These are phyloP conservation scores for Mycena latifolia DNA, from an alignment of 768 basidiomycete genomes.

Conservation along the genomic window DNA sequence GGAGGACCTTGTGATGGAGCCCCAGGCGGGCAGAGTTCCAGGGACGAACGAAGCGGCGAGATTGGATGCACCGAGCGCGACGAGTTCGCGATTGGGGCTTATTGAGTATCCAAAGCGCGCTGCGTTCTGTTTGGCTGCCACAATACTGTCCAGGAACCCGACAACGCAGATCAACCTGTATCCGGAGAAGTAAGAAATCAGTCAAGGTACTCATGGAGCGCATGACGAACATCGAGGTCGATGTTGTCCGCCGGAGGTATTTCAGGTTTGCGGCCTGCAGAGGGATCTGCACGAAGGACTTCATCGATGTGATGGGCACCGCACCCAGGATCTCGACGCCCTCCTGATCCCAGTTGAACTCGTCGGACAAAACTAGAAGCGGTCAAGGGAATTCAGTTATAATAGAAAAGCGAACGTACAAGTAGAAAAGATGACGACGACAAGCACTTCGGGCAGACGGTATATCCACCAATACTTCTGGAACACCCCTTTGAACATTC, in stretches of 20 bases:
- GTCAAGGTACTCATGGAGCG: background rate
- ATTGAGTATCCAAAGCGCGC: conserved; percentile 89
- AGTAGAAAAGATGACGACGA: conserved; percentile 88
- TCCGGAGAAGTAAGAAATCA: background rate
- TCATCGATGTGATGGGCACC: conserved; percentile 72
- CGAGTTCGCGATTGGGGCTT: conserved; percentile 94
- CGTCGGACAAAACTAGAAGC: conserved; percentile 72
- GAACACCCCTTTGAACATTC: conserved; percentile 69
- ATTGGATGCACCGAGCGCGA: conserved; percentile 91
- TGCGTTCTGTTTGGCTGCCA: conserved; percentile 94
- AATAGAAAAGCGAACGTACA: conserved; percentile 57
- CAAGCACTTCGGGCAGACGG: conserved; percentile 89
- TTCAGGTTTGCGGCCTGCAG: conserved; percentile 67
- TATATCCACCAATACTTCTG: conserved; percentile 78
- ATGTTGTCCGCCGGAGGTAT: conserved; percentile 84
- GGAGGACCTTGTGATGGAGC: conserved; percentile 88
- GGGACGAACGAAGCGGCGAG: conserved; percentile 84
- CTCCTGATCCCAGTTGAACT: conserved; percentile 78
- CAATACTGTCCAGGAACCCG: conserved; percentile 95
- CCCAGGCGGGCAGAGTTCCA: conserved; percentile 92
- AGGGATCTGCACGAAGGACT: conserved; percentile 81
- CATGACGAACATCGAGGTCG: conserved; percentile 70
- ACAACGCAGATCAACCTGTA: conserved; percentile 80
- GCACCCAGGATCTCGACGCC: conserved; percentile 90
- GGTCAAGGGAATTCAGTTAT: conserved; percentile 6